Evolutionary conservation across 371 early-diverging fungal genomes (phyloP).

Genomic region (Sporodiniella umbellata): DNA sequence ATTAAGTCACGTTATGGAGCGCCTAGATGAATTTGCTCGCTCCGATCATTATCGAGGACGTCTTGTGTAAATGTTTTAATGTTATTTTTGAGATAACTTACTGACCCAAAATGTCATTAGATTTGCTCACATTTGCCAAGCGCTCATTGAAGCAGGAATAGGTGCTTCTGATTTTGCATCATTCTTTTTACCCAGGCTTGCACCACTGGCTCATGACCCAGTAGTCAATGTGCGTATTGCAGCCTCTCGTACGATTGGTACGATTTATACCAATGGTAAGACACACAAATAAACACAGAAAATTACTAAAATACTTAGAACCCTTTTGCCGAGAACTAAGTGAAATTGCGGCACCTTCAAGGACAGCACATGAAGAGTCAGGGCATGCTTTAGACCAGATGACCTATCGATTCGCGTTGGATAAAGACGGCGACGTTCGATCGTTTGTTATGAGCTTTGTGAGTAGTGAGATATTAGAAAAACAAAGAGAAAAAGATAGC

Average conservation of each 20-base stretch:
- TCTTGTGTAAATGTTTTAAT: constrained; percentile 43
- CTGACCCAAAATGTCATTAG: constrained; percentile 1
- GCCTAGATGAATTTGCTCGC: constrained; percentile 44
- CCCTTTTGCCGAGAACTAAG: constrained; percentile 19
- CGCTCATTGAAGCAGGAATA: constrained; percentile 30
- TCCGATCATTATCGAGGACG: constrained; percentile 39
- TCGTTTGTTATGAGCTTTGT: constrained; percentile 28
- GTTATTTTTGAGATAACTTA: neutral
- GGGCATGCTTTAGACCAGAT: constrained; percentile 21
- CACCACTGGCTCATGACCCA: constrained; percentile 29
- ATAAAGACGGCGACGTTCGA: constrained; percentile 28
- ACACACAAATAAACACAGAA: neutral
- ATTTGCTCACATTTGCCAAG: constrained; percentile 36
- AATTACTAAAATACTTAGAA: constrained; percentile 6
- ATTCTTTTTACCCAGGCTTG: constrained; percentile 31
- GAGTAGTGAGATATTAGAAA: constrained; percentile 11
- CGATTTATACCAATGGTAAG: constrained; percentile 28
- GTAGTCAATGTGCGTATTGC: constrained; percentile 43
- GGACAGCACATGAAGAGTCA: constrained; percentile 14
- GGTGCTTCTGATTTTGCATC: constrained; percentile 27
- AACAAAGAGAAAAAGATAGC: constrained; percentile 17
- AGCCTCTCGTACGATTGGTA: constrained; percentile 24
- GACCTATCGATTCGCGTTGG: constrained; percentile 22
- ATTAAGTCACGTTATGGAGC: constrained; percentile 47
- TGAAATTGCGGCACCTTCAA: constrained; percentile 19